Conservation (phyloP, 257 asterid genomes). For the Apocynum venetum region DNA sequence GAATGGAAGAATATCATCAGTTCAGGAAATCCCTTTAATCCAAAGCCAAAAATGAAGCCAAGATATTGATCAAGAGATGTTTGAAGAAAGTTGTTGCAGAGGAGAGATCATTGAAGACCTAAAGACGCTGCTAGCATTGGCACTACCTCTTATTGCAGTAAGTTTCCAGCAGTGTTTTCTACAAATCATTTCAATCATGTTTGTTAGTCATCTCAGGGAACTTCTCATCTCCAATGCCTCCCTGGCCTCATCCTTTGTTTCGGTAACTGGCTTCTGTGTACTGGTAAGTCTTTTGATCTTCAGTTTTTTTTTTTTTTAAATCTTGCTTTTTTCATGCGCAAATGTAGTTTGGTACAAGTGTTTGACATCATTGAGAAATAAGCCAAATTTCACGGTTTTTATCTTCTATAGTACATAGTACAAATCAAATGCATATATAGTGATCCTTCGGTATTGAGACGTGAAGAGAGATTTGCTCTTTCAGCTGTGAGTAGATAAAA, state of each 20-base stretch:
- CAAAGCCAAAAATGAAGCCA: slow-evolving; percentile 13
- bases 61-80: not conserved
- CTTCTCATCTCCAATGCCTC: slow-evolving; percentile 60
- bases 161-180: slow-evolving; percentile 47
- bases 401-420: too few species aligned
- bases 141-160: slow-evolving; percentile 55
- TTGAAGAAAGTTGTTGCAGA: slow-evolving; percentile 12
- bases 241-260: slow-evolving; percentile 62
- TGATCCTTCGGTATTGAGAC: not conserved
- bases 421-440: too few species aligned
- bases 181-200: slow-evolving; percentile 58
- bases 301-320: not conserved
- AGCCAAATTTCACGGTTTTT: too few species aligned
- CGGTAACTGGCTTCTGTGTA: slow-evolving; percentile 61
- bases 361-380: not conserved
- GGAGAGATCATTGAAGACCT: slow-evolving; percentile 38
- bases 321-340: too few species aligned
- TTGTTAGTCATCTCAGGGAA: slow-evolving; percentile 64
- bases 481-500: not conserved
- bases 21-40: slow-evolving; percentile 20
- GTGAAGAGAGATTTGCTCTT: not conserved
- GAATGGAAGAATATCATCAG: slow-evolving; percentile 18
- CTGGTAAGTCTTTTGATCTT: slow-evolving; percentile 32
- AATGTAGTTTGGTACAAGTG: not conserved
- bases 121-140: slow-evolving; percentile 45